Evolutionary conservation across 139 green algal genomes (phyloP), one percentile per base, ranked within the genome.

Genomic region (Ostreobium quekettii): DNA sequence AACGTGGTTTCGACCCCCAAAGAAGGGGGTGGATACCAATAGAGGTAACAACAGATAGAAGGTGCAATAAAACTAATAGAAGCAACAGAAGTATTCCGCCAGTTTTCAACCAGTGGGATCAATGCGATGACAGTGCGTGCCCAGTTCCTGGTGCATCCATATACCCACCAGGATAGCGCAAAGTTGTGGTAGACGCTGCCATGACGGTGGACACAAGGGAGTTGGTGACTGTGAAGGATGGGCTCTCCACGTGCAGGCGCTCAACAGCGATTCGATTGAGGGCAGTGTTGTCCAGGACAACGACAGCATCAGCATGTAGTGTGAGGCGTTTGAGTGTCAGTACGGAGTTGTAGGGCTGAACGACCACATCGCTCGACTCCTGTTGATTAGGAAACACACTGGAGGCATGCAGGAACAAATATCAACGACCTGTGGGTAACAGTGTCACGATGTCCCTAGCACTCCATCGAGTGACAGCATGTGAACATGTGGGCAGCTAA

Each of bases 291-390:
- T 95, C 89, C 46, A 95, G 80, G 46, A 95, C 90, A 48, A 97
- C 89, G 57, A 97, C 90, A 29, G 87, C 88, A 68, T 98, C 92
- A 0, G 87, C 86, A 69, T 97, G 88, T 30, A 95, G 81, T 4
- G 90, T 91, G 2, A 99, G 81, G 0, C 94, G 85, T 79, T 99
- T 98, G 7, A 99, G 85, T 3, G 94, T 98, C 24, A 99, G 86
- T 70, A 99, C 71, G 3, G 81, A 91, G 84, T 99, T 99, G 87
- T 99, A 99, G 4, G 95, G 94, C 84, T 99, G 94, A 37, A 99
- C 94, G 8, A 99, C 94, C 56, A 99, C 94, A 72, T 99, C 93
- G 36, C 75, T 87, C 0, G 77, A 86, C 76, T 98, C 94, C 19
- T 84, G 88, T 82, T 99, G 93, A 77, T 98, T 98, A 36, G 94